Evolutionary conservation across 2,329 filamentous ascomycete species (phyloP), one percentile per base, ranked within the genome.

Genomic region (Sarocladium strictum): DNA sequence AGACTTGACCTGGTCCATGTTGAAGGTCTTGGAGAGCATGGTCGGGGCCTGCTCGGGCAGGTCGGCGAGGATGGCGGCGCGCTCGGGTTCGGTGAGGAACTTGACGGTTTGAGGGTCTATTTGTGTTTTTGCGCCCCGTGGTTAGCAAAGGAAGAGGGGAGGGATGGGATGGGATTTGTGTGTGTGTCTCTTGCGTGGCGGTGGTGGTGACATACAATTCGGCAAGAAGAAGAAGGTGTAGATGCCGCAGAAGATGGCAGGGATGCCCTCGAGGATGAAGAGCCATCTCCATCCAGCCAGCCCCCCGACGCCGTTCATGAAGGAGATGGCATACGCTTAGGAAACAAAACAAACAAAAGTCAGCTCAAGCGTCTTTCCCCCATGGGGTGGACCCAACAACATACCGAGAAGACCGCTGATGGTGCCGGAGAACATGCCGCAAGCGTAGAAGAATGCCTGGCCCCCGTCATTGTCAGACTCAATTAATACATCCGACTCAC

Each of bases 141-240:
- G 9, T 33, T 9, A 15, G 32, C 9, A 15, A 33, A 9, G 32
- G 15, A 17, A 41, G 17, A 17, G 7, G 17, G 19, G 11, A n/a
- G n/a, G n/a, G n/a, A n/a, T n/a, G n/a, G n/a, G n/a, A n/a, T n/a
- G n/a, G n/a, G n/a, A n/a, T n/a, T n/a, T n/a, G n/a, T n/a, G n/a
- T n/a, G n/a, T n/a, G n/a, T n/a, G n/a, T n/a, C n/a, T n/a, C n/a
- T n/a, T n/a, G n/a, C n/a, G n/a, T n/a, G n/a, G n/a, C n/a, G n/a
- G n/a, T n/a, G n/a, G n/a, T n/a, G n/a, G n/a, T 9, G n/a, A 23
- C 21, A 4, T 45, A 45, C 40, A 65, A 21, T 64, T 58, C 7
- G 63, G 63, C 3, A 65, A 51, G 29, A 53, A 58, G 58, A 63
- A 67, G 53, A 72, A 81, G 15, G 77, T 74, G 62, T 61, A 61